Base-by-base conservation (phyloP, 129 eudicot species). In the Saussurea involucrata region DNA sequence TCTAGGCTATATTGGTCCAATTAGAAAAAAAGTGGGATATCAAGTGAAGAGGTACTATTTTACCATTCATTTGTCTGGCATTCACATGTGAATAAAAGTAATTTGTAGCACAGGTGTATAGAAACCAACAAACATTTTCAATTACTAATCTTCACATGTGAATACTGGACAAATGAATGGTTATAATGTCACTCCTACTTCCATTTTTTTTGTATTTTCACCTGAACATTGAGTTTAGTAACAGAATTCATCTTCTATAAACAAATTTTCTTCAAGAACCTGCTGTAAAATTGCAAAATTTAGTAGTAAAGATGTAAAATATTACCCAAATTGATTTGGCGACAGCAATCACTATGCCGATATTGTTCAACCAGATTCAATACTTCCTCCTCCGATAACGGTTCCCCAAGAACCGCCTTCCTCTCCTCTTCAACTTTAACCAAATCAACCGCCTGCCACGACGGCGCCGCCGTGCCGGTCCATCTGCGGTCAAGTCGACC, bases 321-420 rank as follows among this genome's bases (percentile, higher is more conserved):
- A 32, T 21, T 90, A 95, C 99, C 99, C 68, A 95, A 82, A 82
- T 95, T 95, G 28, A 95, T 95, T 71, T 95, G 99, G 15, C 99
- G 87, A 76, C 85, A 73, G 76, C 99, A 95, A 81, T 92, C 89
- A 63, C 81, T 91, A 70, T 95, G 99, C 36, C 99, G 85, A 77
- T 87, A 95, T 37, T 73, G 77, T 75, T 95, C 99, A 6, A 95
- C 97, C 5, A 95, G 88, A 67, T 87, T 88, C 8, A 60, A 83
- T 15, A 86, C 78, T 64, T 95, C 96, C 28, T 89, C 92, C 37
- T 86, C 91, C n/a, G 83, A 63, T 9, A 95, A 83, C 25, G 90
- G 90, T 15, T 91, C 89, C 7, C 99, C 99, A 9, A 88, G 81
- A 24, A 89, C 78, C 34, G 25, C 79, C 5, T 72, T 72, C 63